phyloP scores from a whole-genome alignment of 192 early-diverging fungal genomes.

The Rhizoclosmatium sp. region DNA sequence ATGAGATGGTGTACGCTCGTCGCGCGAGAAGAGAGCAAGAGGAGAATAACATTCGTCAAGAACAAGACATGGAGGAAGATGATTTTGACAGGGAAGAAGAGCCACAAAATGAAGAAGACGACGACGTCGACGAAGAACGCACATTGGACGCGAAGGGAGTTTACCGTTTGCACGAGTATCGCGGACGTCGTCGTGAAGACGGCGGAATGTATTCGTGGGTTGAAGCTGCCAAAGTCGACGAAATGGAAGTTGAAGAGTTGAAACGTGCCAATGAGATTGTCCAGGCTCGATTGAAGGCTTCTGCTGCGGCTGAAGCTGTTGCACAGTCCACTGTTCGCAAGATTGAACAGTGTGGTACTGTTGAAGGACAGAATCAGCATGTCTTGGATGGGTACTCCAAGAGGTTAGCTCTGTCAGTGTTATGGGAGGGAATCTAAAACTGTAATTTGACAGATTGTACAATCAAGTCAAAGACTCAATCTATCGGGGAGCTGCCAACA shows the following conservation, averaged over 20 bases:
- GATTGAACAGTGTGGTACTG: too few relatives aligned
- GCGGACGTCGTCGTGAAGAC: neutral
- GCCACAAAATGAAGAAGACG: neutral
- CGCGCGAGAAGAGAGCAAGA: neutral
- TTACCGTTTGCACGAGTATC: neutral
- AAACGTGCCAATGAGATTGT: slow-evolving; percentile 22
- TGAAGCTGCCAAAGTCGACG: slow-evolving; percentile 22
- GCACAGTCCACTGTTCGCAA: neutral
- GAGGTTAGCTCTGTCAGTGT: neutral
- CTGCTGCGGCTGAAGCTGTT: neutral
- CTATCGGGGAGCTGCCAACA: slow-evolving; percentile 48
- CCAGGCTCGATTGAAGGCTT: neutral
- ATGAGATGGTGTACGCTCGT: neutral
- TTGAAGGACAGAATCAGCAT: neutral
- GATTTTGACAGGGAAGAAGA: neutral
- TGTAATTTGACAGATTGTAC: slow-evolving; percentile 39
- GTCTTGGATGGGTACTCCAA: neutral
- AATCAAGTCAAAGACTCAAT: slow-evolving; percentile 44
- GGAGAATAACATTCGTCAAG: neutral
- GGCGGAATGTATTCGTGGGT: slow-evolving; percentile 21
- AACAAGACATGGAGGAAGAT: neutral
- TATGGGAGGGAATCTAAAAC: neutral
- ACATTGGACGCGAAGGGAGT: slow-evolving; percentile 30
- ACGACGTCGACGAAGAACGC: slow-evolving; percentile 10
- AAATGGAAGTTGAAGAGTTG: slow-evolving; percentile 9